Evolutionary conservation across 1,139 yeast species (phyloP).

Genomic region (Yamadazyma friedrichii): DNA sequence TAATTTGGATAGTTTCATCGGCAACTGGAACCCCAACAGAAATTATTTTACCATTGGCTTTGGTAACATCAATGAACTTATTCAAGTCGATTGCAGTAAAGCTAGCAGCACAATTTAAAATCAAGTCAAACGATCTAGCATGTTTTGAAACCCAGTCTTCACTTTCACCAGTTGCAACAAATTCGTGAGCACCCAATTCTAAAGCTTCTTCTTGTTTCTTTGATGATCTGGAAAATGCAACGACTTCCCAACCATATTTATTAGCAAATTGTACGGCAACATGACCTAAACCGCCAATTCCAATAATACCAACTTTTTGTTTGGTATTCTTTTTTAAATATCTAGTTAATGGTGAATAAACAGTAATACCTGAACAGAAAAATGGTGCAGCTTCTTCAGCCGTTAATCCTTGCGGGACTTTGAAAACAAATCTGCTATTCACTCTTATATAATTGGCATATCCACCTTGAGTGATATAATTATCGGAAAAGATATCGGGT

Average conservation of each 20-base stretch:
- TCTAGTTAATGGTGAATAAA: slow-evolving; percentile 55
- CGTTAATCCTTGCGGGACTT: slow-evolving; percentile 51
- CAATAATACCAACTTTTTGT: slow-evolving; percentile 45
- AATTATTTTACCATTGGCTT: slow-evolving; percentile 41
- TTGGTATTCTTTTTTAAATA: slow-evolving; percentile 25
- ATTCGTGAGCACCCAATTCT: slow-evolving; percentile 37
- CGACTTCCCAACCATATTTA: slow-evolving; percentile 42
- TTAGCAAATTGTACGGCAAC: slow-evolving; percentile 42
- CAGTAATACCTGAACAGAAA: slow-evolving; percentile 67
- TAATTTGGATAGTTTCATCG: slow-evolving; percentile 14
- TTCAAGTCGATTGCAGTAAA: slow-evolving; percentile 34
- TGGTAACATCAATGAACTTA: slow-evolving; percentile 30
- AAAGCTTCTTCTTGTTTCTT: slow-evolving; percentile 37
- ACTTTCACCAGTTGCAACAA: slow-evolving; percentile 43
- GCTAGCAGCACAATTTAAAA: slow-evolving; percentile 48
- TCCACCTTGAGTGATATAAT: slow-evolving; percentile 54
- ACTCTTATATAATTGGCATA: slow-evolving; percentile 57
- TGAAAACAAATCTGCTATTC: slow-evolving; percentile 51
- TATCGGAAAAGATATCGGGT: slow-evolving; percentile 27
- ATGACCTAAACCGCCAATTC: slow-evolving; percentile 49
- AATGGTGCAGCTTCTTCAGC: slow-evolving; percentile 55
- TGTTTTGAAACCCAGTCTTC: slow-evolving; percentile 31
- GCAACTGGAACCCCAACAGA: slow-evolving; percentile 50
- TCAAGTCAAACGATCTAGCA: slow-evolving; percentile 42
- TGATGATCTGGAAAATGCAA: slow-evolving; percentile 38